phyloP scores from a whole-genome alignment of 2,329 filamentous ascomycete genomes.

The Aspergillus niger region DNA sequence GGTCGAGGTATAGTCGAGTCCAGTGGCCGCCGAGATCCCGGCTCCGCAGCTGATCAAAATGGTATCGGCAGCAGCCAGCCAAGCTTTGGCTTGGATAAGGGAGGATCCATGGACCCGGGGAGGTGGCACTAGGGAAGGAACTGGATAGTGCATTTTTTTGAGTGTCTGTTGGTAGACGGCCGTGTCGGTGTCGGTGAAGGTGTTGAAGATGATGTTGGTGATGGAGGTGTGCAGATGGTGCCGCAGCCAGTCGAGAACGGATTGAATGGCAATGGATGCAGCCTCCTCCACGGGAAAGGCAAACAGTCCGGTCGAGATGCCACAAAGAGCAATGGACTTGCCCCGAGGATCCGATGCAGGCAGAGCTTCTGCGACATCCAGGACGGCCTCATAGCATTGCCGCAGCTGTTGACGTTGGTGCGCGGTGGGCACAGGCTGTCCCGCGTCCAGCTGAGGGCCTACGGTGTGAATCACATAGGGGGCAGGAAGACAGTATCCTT shows the following conservation, averaged over 20 bases:
- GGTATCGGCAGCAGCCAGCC: constrained; percentile 22
- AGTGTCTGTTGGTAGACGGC: constrained; percentile 12
- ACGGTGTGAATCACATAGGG: constrained; percentile 25
- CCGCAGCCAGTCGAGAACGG: constrained; percentile 19
- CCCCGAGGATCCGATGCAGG: constrained; percentile 15
- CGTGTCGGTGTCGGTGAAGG: constrained; percentile 21
- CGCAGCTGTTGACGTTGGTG: constrained; percentile 18
- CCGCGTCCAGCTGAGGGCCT: constrained; percentile 19
- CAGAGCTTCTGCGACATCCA: constrained; percentile 17
- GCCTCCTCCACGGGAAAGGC: constrained; percentile 24
- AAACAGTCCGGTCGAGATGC: constrained; percentile 29
- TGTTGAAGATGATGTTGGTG: constrained; percentile 27
- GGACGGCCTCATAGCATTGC: constrained; percentile 20
- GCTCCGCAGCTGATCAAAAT: constrained; percentile 26
- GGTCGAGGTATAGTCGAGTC: constrained; percentile 27
- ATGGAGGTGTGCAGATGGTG: constrained; percentile 16
- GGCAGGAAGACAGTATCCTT: constrained; percentile 23
- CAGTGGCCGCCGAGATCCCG: constrained; percentile 25
- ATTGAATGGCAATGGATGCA: constrained; percentile 18
- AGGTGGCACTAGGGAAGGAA: neutral
- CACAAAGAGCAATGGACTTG: constrained; percentile 25
- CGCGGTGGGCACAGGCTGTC: neutral
- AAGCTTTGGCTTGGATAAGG: constrained; percentile 15
- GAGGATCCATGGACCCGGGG: neutral
- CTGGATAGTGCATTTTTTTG: neutral